Percentiles rank a stretch among this genome's conserved stretches.
Conservation (phyloP, 2,329 filamentous ascomycete species). For the Verruconis gallopava region DNA sequence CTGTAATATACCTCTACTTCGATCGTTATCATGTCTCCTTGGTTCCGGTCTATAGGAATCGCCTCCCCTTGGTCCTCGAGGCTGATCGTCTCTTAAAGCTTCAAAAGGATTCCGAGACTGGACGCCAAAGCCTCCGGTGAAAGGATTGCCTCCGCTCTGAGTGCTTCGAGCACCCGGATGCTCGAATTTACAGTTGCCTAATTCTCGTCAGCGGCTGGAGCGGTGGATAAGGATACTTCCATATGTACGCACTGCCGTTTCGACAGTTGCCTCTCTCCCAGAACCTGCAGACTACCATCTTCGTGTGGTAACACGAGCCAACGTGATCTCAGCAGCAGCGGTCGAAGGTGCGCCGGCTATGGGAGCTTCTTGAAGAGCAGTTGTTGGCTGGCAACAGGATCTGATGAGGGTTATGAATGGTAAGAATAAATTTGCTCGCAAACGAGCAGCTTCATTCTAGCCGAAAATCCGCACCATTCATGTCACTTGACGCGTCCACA, state of each 20-base stretch:
- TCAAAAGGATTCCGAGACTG: neutral
- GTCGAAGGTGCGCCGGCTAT: no score
- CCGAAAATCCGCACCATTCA: neutral
- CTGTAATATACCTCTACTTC: conserved; percentile 1
- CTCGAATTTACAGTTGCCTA: conserved; percentile 47
- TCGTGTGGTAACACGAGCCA: no score
- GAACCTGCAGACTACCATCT: conserved; percentile 48
- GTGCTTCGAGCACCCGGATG: conserved; percentile 37
- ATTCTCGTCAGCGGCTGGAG: conserved; percentile 11
- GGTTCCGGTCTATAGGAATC: neutral
- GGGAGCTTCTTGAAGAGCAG: no score
- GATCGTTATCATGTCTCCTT: neutral
- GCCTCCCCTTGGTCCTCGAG: neutral
- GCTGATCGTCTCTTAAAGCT: neutral
- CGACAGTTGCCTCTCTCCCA: conserved; percentile 53
- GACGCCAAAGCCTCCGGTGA: neutral
- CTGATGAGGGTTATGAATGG: no score
- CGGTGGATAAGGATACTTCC: neutral
- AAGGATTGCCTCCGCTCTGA: neutral
- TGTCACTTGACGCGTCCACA: neutral
- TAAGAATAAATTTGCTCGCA: no score
- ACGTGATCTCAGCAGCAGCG: no score
- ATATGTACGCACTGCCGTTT: conserved; percentile 42
- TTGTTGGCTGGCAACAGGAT: no score
- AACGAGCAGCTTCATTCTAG: no score